These are phyloP conservation scores for Fusarium tricinctum DNA, from an alignment of 2,329 filamentous ascomycete genomes.

Conservation along the genomic window DNA sequence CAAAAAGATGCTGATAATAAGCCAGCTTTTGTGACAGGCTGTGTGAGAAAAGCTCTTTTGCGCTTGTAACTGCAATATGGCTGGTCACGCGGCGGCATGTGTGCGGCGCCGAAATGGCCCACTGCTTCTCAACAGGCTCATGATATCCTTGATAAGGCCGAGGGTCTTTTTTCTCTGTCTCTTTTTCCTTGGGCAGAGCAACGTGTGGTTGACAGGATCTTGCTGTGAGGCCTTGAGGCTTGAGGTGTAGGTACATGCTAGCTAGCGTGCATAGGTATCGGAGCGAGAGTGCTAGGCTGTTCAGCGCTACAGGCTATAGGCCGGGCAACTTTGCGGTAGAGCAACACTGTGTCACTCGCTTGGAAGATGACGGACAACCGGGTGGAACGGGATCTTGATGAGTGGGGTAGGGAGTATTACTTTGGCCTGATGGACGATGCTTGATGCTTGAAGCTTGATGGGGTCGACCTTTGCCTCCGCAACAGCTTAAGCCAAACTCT, in stretches of 20 bases:
- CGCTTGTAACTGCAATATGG: conserved; percentile 27
- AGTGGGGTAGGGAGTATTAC: conserved; percentile 20
- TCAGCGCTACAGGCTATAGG: neutral
- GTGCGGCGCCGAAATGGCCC: conserved; percentile 48
- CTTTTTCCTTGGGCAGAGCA: conserved; percentile 9
- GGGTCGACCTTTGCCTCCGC: conserved; percentile 34
- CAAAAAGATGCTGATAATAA: neutral
- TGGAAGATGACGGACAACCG: conserved; percentile 25
- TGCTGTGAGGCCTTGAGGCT: too few species aligned
- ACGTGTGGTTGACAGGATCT: neutral
- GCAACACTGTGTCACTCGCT: conserved; percentile 44
- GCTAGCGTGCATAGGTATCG: neutral
- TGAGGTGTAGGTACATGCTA: too few species aligned
- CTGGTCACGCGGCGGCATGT: conserved; percentile 49
- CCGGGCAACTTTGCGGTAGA: conserved; percentile 27
- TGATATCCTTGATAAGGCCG: conserved; percentile 37
- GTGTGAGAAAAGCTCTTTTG: neutral
- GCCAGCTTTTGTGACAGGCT: conserved; percentile 7
- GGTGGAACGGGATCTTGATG: conserved; percentile 28
- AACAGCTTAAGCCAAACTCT: conserved; percentile 25
- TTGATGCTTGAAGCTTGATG: neutral
- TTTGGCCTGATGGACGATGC: conserved; percentile 21
- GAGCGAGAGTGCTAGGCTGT: conserved; percentile 2
- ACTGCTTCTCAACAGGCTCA: conserved; percentile 44
- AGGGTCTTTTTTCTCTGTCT: conserved; percentile 14